Percentiles rank a stretch among this genome's conserved stretches.
phyloP scores from a whole-genome alignment of 164 flowering plant genomes.

The Vitis cinerea region DNA sequence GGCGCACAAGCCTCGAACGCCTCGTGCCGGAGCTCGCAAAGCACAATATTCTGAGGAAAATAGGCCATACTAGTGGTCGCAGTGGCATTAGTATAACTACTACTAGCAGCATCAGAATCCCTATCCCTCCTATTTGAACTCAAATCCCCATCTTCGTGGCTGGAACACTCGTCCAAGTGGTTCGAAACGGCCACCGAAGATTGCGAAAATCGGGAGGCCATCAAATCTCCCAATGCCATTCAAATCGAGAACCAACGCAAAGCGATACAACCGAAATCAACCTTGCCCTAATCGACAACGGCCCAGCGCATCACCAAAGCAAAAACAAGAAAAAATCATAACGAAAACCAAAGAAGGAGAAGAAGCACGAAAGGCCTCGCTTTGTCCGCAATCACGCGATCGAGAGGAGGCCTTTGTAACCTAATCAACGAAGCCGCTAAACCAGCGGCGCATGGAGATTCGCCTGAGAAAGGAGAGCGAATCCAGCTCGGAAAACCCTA shows the following conservation, averaged over 20 bases:
- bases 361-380: not conserved
- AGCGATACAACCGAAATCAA: constrained; percentile 8
- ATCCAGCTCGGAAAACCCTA: constrained; percentile 68
- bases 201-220: constrained; percentile 80
- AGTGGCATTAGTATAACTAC: constrained; percentile 38
- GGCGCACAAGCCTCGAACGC: constrained; percentile 67
- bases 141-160: constrained; percentile 32
- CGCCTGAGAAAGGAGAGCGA: constrained; percentile 40
- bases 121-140: constrained; percentile 43
- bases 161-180: constrained; percentile 54
- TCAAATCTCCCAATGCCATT: constrained; percentile 98
- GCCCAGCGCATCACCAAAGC: not conserved
- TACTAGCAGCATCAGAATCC: constrained; percentile 55
- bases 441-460: constrained; percentile 84
- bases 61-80: constrained; percentile 64
- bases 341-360: not conserved
- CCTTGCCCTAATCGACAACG: constrained; percentile 34
- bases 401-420: not conserved
- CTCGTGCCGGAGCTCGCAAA: constrained; percentile 82
- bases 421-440: constrained; percentile 79
- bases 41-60: constrained; percentile 69
- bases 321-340: constrained; percentile 5
- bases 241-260: constrained; percentile 30
- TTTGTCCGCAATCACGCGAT: no score
- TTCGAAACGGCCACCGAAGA: constrained; percentile 50